phyloP scores from a whole-genome alignment of 192 early-diverging fungal genomes.

The Diversispora eburnea region DNA sequence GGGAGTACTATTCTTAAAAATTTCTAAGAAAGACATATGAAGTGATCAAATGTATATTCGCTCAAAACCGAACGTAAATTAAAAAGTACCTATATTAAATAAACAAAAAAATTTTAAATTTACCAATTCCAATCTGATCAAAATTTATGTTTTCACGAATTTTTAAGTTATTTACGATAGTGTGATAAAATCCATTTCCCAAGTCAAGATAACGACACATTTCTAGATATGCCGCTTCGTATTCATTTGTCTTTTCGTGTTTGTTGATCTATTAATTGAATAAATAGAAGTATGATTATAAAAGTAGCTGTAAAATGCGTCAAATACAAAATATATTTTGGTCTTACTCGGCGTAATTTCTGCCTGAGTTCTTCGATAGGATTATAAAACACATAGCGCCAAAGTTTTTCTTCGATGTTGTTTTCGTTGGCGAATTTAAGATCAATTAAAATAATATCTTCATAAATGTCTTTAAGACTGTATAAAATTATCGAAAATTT shows the following conservation, averaged over 20 bases:
- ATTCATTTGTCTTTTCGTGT: constrained; percentile 29
- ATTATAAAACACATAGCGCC: constrained; percentile 56
- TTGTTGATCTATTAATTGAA: constrained; percentile 16
- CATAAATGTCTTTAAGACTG: constrained; percentile 51
- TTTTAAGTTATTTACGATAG: constrained; percentile 45
- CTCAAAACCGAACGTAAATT: too few relatives aligned
- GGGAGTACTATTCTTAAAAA: constrained; percentile 12
- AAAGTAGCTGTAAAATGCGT: not conserved
- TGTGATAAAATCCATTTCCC: constrained; percentile 55
- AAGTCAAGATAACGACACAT: constrained; percentile 45
- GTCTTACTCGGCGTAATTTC: constrained; percentile 45
- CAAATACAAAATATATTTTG: not conserved
- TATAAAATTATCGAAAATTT: not conserved
- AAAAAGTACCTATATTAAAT: not conserved
- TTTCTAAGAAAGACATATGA: constrained; percentile 28
- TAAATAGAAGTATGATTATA: not conserved
- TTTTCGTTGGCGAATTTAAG: constrained; percentile 45
- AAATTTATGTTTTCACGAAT: constrained; percentile 47
- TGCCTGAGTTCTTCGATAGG: constrained; percentile 49
- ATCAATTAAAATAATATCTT: constrained; percentile 43
- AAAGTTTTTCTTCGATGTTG: constrained; percentile 54
- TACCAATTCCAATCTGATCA: constrained; percentile 46
- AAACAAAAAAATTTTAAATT: not conserved
- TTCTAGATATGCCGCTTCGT: constrained; percentile 38
- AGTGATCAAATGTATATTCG: not conserved